These are phyloP conservation scores for Naganishia sp. DNA, from an alignment of 1,284 basidiomycete genomes.

Conservation along the genomic window DNA sequence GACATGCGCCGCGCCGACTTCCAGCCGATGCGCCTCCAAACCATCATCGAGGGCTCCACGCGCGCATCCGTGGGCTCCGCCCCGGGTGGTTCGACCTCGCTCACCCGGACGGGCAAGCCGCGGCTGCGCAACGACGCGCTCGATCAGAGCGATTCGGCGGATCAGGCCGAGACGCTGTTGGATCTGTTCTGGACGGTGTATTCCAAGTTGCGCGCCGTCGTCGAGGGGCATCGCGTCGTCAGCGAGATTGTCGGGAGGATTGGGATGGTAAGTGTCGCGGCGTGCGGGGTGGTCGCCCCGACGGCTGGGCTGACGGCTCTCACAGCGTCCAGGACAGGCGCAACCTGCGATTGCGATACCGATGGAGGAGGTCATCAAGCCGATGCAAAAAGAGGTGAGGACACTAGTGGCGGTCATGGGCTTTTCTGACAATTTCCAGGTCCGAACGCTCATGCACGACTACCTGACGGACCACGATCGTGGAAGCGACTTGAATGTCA, in stretches of 20 bases:
- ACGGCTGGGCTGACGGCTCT: conserved; percentile 57
- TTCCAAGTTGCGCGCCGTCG: conserved; percentile 93
- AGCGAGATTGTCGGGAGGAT: conserved; percentile 89
- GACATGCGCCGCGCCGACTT: conserved; percentile 31
- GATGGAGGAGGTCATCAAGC: conserved; percentile 84
- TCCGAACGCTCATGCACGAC: conserved; percentile 81
- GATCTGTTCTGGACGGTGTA: conserved; percentile 98
- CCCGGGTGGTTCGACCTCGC: neutral
- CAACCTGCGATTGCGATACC: conserved; percentile 62
- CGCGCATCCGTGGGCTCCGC: conserved; percentile 7
- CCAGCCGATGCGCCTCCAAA: conserved; percentile 19
- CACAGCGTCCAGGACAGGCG: conserved; percentile 72
- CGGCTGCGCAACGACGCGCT: conserved; percentile 70
- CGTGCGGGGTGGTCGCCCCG: neutral
- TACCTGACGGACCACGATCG: conserved; percentile 89
- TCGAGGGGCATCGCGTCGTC: conserved; percentile 86
- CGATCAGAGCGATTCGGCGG: conserved; percentile 70
- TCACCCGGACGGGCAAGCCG: conserved; percentile 3
- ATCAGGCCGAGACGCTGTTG: conserved; percentile 78
- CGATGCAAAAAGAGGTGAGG: conserved; percentile 82
- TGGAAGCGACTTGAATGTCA: conserved; percentile 71
- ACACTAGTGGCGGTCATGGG: conserved; percentile 5
- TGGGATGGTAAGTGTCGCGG: conserved; percentile 66
- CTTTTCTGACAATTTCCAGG: conserved; percentile 56
- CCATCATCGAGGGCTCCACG: conserved; percentile 17